Base-by-base conservation (phyloP, 2,329 filamentous ascomycete species). In the Arthrobotrys sinensis region DNA sequence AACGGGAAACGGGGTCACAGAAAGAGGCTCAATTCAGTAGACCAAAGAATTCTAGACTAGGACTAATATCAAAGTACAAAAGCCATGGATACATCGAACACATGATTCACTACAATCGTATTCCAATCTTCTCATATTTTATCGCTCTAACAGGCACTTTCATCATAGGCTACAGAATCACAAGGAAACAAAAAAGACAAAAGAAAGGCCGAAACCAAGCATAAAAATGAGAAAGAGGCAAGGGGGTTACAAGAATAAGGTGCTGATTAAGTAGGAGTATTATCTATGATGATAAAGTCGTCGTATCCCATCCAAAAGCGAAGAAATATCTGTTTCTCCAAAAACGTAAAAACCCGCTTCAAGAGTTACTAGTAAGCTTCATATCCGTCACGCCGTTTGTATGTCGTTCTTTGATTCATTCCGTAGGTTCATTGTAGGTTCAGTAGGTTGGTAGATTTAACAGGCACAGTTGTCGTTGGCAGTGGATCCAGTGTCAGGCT, bases 391-490 rank as follows among this genome's bases (percentile, higher is more conserved):
- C 46, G 48, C 48, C 46, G 24, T 24, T 67, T 34, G 46, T 38
- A 48, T 40, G 63, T 67, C 63, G 19, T 67, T 53, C 32, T 34
- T 67, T 19, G 16, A 28, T 50, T 67, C 45, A 34, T 53, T 21
- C 43, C 32, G 64, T 38, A 46, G 24, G 36, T 57, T 38, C 11
- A 7, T 60, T 45, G 14, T 36, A 45, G 36, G 21, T 50, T 12
- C 14, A 5, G 43, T 40, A 36, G 14, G n/a, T 12, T 43, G 36
- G 40, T 12, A 45, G 8, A 45, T 62, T 50, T 84, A 92, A 85
- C 91, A 92, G 60, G 90, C 86, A 84, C 92, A 94, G 73, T 91
- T 90, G 79, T 94, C 91, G 85, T 94, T 92, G 83, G 88, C 88
- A 80, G 90, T 86, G 76, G 90, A 89, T 81, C 89, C 88, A 69